Evolutionary conservation across 176 grass and related monocot genomes (phyloP), one percentile per base, ranked within the genome.

Genomic region (Oryza longistaminata): DNA sequence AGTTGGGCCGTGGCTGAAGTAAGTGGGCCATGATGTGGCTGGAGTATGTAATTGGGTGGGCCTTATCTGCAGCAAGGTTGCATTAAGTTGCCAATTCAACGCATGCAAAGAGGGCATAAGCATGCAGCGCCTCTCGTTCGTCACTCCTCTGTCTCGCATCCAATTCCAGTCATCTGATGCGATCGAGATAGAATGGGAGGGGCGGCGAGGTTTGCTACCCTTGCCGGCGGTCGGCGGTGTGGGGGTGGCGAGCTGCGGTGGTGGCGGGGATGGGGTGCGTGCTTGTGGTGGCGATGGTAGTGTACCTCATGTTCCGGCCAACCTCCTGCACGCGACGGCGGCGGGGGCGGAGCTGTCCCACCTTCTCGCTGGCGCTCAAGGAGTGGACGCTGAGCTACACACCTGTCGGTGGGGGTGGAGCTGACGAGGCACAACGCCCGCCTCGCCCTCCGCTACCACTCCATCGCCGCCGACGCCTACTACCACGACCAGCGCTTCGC

Each of bases 221-320:
- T 2, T 61, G 58, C 7, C 85, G 82, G 70, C 82, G 88, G 15
- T 85, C 82, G n/a, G 13, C 69, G 64, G 74, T 85, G 48, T 85
- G 87, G 71, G 70, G 87, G 33, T 76, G 2, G 3, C 75, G 0
- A 75, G 62, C 77, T 85, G 82, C 77, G 14, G 14, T 81, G 64
- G 14, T 89, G 9, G 81, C n/a, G 71, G 77, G 76, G 4, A 3
- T 85, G 0, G 19, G 29, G 5, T 85, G 77, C 88, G 2, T 89
- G 40, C 3, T 89, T n/a, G 2, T 71, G 64, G 17, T 37, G 64
- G 71, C 52, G 16, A 42, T 90, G 3, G 73, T 60, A 2, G 83
- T 86, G 0, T 90, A 73, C 78, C 83, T 90, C 2, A 16, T 90
- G 6, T 86, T 90, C 88, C 88, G 83, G 9, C 88, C 88, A 0